These are phyloP conservation scores for Rhodotorula taiwanensis DNA, from an alignment of 768 basidiomycete genomes.

Conservation along the genomic window DNA sequence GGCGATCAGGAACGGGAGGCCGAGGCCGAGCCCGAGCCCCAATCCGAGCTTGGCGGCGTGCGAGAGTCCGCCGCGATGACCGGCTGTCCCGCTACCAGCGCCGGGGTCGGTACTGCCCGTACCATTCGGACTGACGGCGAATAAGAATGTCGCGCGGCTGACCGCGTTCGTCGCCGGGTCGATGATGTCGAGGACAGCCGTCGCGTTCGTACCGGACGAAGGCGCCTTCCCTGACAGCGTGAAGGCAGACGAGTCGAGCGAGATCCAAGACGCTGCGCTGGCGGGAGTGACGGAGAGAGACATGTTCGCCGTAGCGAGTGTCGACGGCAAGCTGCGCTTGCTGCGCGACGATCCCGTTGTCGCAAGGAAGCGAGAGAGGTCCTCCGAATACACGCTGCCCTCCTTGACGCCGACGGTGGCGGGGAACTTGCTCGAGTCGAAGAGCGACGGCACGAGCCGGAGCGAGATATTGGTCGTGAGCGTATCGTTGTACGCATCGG, in stretches of 20 bases:
- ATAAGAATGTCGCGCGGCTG: conserved; percentile 20
- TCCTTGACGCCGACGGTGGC: conserved; percentile 28
- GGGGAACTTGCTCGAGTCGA: conserved; percentile 46
- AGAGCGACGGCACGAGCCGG: conserved; percentile 65
- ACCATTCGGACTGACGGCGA: conserved; percentile 21
- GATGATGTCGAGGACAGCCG: conserved; percentile 27
- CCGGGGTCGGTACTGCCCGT: conserved; percentile 8
- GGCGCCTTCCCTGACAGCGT: conserved; percentile 36
- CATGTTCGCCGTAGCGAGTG: conserved; percentile 13
- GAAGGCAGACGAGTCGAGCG: conserved; percentile 27
- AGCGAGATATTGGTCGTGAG: conserved; percentile 60
- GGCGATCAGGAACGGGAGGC: conserved; percentile 41
- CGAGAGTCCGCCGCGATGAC: conserved; percentile 5
- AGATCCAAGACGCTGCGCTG: conserved; percentile 30
- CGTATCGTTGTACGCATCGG: conserved; percentile 59
- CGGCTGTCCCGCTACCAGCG: conserved; percentile 2
- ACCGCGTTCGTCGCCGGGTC: conserved; percentile 14
- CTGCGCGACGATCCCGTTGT: background rate
- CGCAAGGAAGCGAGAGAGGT: conserved; percentile 28
- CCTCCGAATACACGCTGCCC: conserved; percentile 30
- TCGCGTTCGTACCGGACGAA: conserved; percentile 16
- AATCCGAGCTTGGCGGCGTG: conserved; percentile 33
- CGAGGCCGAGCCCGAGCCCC: conserved; percentile 44
- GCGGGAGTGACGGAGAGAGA: conserved; percentile 29
- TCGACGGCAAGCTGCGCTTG: conserved; percentile 8